Base-by-base conservation (phyloP, 441 rosid species). In the Macaranga tanarius region DNA sequence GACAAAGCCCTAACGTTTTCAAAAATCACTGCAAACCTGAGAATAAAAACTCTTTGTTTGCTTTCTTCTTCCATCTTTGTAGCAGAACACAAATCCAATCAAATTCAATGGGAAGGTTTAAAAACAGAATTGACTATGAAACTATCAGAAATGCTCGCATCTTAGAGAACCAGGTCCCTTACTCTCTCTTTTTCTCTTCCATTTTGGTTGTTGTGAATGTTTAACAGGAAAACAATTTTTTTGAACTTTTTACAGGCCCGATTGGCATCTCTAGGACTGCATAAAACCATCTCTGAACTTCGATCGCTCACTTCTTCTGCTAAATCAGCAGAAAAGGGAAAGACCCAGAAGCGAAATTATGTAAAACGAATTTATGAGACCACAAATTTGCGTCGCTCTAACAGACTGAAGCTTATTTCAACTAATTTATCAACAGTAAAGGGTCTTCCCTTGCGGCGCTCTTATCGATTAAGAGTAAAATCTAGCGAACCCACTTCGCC, bases 201-300 rank as follows among this genome's bases (percentile, higher is more conserved):
- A 25, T 47, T 10, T 10, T 40, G 50, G 8, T 19, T 51, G 12
- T 10, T 10, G 13, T 16, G 3, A 55, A 28, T 64, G 28, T 26
- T 38, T 23, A 7, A 51, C 15, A 12, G 31, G 23, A 31, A 48
- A 15, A 47, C 48, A 2, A 13, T n/a, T n/a, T n/a, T n/a, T n/a
- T n/a, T n/a, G 0, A 23, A 26, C 8, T 57, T 38, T 19, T 28
- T 45, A 16, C 75, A 84, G 87, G 85, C 82, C 57, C 73, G 85
- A 68, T 77, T 84, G 76, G 80, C 73, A 60, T 69, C 87, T 11
- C 65, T 84, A 38, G 87, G 87, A 25, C 75, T 84, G 56, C 80
- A 70, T 3, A 80, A 80, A 60, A 72, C 81, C 9, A 47, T 80
- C 13, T 77, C 80, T 71, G 80, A 80, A 16, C 81, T 80, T 40